Conservation (phyloP, 129 eudicot genomes). For the Chrysanthemum lavandulifolium region DNA sequence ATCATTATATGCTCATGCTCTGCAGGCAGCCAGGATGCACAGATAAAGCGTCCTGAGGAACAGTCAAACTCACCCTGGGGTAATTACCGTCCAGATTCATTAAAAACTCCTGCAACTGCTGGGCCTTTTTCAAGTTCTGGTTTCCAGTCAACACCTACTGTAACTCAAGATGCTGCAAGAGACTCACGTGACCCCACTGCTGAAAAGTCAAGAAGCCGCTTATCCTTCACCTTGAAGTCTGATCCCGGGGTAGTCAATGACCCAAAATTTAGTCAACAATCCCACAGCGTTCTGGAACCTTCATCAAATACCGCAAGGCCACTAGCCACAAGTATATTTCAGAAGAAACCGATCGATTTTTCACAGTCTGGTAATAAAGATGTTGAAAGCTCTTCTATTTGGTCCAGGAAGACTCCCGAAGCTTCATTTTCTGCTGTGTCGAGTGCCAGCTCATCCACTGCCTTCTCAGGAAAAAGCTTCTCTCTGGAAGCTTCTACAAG, state of each 20-base stretch:
- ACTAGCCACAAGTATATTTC: slow-evolving; percentile 26
- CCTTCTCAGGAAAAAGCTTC: slow-evolving; percentile 33
- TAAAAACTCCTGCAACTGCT: slow-evolving; percentile 12
- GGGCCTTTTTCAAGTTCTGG: slow-evolving; percentile 22
- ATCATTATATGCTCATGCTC: slow-evolving; percentile 7
- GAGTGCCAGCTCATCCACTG: slow-evolving; percentile 39
- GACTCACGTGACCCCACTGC: slow-evolving; percentile 15
- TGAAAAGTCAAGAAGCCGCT: slow-evolving; percentile 29
- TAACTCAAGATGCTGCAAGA: slow-evolving; percentile 26
- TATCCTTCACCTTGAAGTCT: slow-evolving; percentile 16
- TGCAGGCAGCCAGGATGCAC: slow-evolving; percentile 46
- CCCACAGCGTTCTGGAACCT: slow-evolving; percentile 19
- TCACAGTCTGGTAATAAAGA: slow-evolving; percentile 27
- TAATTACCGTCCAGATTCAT: slow-evolving; percentile 23
- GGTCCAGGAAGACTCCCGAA: slow-evolving; percentile 21
- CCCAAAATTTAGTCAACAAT: slow-evolving; percentile 31
- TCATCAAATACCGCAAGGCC: slow-evolving; percentile 25
- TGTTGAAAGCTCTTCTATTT: slow-evolving; percentile 30
- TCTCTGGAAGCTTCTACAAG: slow-evolving; percentile 35
- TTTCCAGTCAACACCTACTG: slow-evolving; percentile 17
- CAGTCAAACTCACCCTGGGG: slow-evolving; percentile 34
- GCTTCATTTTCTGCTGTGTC: slow-evolving; percentile 37
- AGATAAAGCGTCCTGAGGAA: slow-evolving; percentile 29
- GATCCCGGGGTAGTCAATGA: slow-evolving; percentile 28
- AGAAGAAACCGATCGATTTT: slow-evolving; percentile 30